Base-by-base conservation (phyloP, 441 rosid species). In the Pelargonium fulgidum region DNA sequence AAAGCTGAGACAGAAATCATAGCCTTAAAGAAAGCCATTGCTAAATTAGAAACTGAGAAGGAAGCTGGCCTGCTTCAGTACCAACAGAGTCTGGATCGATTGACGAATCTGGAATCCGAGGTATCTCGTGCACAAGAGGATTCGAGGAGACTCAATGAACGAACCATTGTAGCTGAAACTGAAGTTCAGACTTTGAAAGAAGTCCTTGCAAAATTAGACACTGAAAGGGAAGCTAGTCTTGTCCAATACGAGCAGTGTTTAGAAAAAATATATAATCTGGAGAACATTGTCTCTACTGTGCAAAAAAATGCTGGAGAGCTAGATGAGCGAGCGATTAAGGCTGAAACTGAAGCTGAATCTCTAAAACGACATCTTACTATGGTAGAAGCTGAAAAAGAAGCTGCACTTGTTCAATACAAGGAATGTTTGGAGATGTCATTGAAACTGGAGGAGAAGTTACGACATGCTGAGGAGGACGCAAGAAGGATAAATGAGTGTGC, bases 31-130 rank as follows among this genome's bases (percentile, higher is more conserved):
- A 88, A 85, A 62, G 86, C 86, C 64, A 86, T 92, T 72, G 77
- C 89, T 62, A 90, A 83, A 81, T 81, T 93, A 72, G 96, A 93
- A 80, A 88, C 85, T 71, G 99, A 93, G 78, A 93, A 89, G 81
- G 92, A 91, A 77, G 92, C 90, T 76, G 88, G 68, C 78, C 56
- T 83, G 68, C 79, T 81, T 69, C 86, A 88, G 83, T 91, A 85
- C 82, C 91, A 80, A 63, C 85, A 81, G 76, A 85, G 89, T 75
- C 82, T 87, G 78, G 96, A 89, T 65, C 83, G 87, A 76, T 73
- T 91, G 67, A 73, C 90, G 63, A 81, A 82, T 67, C 74, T 93
- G 72, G 97, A 93, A 86, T 78, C 74, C 66, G 91, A 89, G 82
- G 80, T 90, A 65, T 83, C 89, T 75, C 82, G 70, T 73, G 96